Percentiles rank a stretch among this genome's conserved stretches.
Conservation (phyloP, 306 rosid genomes). For the Ceratonia siliqua region DNA sequence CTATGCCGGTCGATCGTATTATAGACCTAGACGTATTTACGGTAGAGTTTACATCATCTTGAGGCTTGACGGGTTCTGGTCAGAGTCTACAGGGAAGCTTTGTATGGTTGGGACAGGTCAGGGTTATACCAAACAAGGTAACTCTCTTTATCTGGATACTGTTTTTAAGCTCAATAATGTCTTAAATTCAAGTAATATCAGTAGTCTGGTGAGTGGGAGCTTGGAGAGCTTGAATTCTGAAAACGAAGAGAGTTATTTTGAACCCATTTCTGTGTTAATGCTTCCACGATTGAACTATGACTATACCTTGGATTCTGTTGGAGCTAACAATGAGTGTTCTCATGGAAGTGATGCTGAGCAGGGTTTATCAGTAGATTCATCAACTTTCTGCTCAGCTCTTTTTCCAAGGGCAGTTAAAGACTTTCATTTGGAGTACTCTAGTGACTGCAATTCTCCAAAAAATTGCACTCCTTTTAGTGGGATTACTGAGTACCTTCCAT, state of each 20-base stretch:
- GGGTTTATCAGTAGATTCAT: constrained; percentile 34
- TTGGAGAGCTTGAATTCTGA: constrained; percentile 52
- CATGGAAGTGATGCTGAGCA: constrained; percentile 24
- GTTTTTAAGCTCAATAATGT: constrained; percentile 55
- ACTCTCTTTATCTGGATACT: constrained; percentile 14
- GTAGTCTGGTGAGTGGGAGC: constrained; percentile 54
- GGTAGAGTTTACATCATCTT: background rate
- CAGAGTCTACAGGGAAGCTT: constrained; percentile 46
- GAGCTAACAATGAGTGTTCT: constrained; percentile 8
- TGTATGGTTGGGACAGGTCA: constrained; percentile 55
- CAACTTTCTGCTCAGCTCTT: constrained; percentile 39
- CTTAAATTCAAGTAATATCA: constrained; percentile 35
- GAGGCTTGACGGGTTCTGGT: constrained; percentile 59
- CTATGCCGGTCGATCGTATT: background rate
- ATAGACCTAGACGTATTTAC: background rate
- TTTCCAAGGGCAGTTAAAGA: background rate
- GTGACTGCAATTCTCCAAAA: constrained; percentile 44
- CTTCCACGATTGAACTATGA: constrained; percentile 45
- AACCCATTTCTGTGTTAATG: constrained; percentile 49
- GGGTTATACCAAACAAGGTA: constrained; percentile 32
- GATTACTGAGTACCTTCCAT: constrained; percentile 37
- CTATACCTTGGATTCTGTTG: constrained; percentile 40
- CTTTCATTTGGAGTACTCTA: constrained; percentile 46
- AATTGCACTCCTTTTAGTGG: constrained; percentile 50
- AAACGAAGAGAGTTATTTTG: constrained; percentile 33